A percentile compares a stretch with the other conserved stretches of the same genome.
Conservation (phyloP, 2,329 filamentous ascomycete genomes). For the Apiospora hydei region DNA sequence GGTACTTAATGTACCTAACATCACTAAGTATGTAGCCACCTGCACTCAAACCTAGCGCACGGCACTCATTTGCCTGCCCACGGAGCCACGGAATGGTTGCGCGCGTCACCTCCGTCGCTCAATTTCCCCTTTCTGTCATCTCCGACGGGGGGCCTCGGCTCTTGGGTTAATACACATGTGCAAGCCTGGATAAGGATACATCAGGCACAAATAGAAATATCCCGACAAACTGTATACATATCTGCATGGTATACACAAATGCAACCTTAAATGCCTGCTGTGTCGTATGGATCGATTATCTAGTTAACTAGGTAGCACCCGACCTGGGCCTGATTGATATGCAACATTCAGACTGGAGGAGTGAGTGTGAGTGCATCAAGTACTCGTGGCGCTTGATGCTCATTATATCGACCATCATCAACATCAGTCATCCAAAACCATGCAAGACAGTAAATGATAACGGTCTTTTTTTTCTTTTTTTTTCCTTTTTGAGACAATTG, state of each 20-base stretch:
- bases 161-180: not conserved
- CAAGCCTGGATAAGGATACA: too few relatives aligned
- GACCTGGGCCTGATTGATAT: not conserved
- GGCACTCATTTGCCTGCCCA: conserved; percentile 1
- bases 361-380: not conserved
- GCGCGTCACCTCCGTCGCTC: conserved; percentile 14
- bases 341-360: not conserved
- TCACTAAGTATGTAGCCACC: too few relatives aligned
- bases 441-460: not conserved
- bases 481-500: too few relatives aligned
- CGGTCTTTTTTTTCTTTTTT: too few relatives aligned
- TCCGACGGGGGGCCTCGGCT: not conserved
- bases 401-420: not conserved
- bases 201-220: not conserved
- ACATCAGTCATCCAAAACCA: not conserved
- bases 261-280: not conserved
- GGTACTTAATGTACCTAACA: too few relatives aligned
- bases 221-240: not conserved
- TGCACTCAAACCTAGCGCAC: not conserved
- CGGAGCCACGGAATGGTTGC: not conserved
- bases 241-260: not conserved
- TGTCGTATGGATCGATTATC: not conserved
- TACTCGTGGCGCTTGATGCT: not conserved
- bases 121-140: not conserved
- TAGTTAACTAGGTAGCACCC: not conserved